These are phyloP conservation scores for sorghum (Sorghum bicolor) DNA, from an alignment of 176 grass and related monocot genomes.

Conservation along the genomic window DNA sequence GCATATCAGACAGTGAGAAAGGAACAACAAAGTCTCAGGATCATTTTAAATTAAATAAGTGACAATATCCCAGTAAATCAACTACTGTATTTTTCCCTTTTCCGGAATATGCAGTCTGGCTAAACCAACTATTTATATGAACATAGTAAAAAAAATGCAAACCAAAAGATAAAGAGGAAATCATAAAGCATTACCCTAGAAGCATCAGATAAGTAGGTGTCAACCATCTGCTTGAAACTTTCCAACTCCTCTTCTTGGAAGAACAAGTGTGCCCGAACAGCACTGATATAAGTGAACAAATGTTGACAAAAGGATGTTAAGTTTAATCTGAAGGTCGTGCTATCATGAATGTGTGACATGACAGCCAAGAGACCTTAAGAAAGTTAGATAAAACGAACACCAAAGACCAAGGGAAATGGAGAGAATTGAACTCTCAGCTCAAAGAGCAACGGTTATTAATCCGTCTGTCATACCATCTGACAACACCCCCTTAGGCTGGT, in stretches of 20 bases:
- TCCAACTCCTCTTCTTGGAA: conserved; percentile 94
- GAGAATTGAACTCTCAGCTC: conserved; percentile 99
- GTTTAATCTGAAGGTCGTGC: conserved; percentile 49
- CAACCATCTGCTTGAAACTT: conserved; percentile 79
- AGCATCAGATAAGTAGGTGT: conserved; percentile 75
- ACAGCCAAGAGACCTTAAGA: conserved; percentile 37
- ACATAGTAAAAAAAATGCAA: not conserved
- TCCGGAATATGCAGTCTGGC: not conserved
- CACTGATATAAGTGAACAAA: conserved; percentile 72
- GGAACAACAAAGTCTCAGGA: not conserved
- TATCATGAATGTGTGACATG: conserved; percentile 42
- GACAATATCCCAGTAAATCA: not conserved
- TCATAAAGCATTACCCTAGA: conserved; percentile 57
- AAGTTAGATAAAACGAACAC: conserved; percentile 25
- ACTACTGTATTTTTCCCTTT: not conserved
- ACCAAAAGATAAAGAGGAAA: not conserved
- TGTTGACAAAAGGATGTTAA: conserved; percentile 54
- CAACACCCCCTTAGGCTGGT: conserved; percentile 88
- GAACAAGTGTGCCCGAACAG: conserved; percentile 80
- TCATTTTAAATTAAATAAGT: not conserved
- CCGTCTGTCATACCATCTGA: conserved; percentile 99
- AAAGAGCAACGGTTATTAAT: conserved; percentile 85
- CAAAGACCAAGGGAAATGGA: conserved; percentile 83
- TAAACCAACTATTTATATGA: not conserved
- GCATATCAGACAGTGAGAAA: not conserved